phyloP scores from a whole-genome alignment of 495 filamentous ascomycete genomes.

The Talaromyces ruber region DNA sequence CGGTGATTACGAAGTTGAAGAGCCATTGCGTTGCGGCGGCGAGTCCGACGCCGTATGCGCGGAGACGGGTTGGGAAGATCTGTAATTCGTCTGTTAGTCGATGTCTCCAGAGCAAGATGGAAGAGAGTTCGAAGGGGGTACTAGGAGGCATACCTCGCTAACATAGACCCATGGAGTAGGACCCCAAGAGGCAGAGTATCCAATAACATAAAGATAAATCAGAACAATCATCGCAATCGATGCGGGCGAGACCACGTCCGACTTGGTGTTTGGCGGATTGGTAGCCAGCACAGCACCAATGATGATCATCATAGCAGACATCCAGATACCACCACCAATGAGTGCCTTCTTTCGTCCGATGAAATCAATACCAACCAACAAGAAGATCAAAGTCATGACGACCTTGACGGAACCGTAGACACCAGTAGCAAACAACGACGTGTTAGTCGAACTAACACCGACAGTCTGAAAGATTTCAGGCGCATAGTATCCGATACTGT shows the following conservation, averaged over 20 bases:
- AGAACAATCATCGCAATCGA: constrained; percentile 43
- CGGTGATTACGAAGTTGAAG: constrained; percentile 36
- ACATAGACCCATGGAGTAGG: constrained; percentile 46
- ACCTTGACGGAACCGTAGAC: constrained; percentile 47
- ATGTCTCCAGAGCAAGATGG: background rate
- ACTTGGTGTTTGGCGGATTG: constrained; percentile 26
- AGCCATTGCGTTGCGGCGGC: constrained; percentile 49
- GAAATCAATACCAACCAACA: constrained; percentile 60
- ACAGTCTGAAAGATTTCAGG: constrained; percentile 43
- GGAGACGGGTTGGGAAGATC: constrained; percentile 64
- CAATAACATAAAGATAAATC: constrained; percentile 47
- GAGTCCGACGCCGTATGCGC: constrained; percentile 61
- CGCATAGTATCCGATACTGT: constrained; percentile 42
- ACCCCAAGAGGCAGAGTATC: constrained; percentile 33
- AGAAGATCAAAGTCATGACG: constrained; percentile 49
- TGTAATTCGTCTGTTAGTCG: constrained; percentile 25
- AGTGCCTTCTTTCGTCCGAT: constrained; percentile 59
- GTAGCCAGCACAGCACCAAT: constrained; percentile 59
- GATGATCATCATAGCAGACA: constrained; percentile 64
- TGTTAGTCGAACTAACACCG: constrained; percentile 31
- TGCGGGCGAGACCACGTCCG: constrained; percentile 21
- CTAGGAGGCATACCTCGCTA: constrained; percentile 25
- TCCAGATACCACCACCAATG: constrained; percentile 60
- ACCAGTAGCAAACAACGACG: constrained; percentile 42
- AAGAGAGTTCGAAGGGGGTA: background rate